Base-by-base conservation (phyloP, 2,329 filamentous ascomycete genomes). In the Chrysoporthe cubensis region DNA sequence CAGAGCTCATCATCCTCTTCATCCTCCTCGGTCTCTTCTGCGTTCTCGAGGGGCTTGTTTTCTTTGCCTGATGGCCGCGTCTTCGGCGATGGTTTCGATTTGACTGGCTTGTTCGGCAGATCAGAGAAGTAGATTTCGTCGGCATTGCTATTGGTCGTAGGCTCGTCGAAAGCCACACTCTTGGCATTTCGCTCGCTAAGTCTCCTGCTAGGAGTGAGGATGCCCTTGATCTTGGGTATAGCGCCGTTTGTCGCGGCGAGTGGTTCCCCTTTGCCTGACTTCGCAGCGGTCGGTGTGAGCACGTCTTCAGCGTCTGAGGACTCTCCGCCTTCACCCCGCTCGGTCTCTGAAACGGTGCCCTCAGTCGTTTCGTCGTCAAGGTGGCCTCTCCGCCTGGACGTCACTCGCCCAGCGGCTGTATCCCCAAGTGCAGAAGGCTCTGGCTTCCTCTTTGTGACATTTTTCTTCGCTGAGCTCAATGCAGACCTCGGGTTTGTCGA, bases 51-150 rank as follows among this genome's bases (percentile, higher is more conserved):
- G 2, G 64, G 43, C 34, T 71, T 60, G 54, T 64, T 18, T 21
- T 70, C 66, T 68, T 70, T 11, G 40, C 62, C 63, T 67, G 42
- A 62, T 71, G 46, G 61, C 42, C 57, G 52, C 54, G 70, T 40
- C 70, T 73, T 16, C 16, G 43, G 68, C 65, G 67, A 54, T 68
- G 73, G 40, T 48, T 73, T 74, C 16, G 74, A 71, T 42, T 74
- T 74, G 21, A 73, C 74, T 6, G 77, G 68, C 40, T 79, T 80
- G 16, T 78, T 79, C 2, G 83, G 81, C 43, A 86, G 73, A 66
- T 88, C 85, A 46, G 84, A 83, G 65, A 88, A 87, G 61, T 81
- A 84, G 0, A 86, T 75, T 58, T 87, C 84, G 13, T 79, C 79
- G 54, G 74, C 71, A 37, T 75, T 70, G 43, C 73, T 72, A 32